Percentiles rank a stretch among this genome's conserved stretches.
These are phyloP conservation scores for Rosa rugosa DNA, from an alignment of 306 rosid genomes.

Conservation along the genomic window DNA sequence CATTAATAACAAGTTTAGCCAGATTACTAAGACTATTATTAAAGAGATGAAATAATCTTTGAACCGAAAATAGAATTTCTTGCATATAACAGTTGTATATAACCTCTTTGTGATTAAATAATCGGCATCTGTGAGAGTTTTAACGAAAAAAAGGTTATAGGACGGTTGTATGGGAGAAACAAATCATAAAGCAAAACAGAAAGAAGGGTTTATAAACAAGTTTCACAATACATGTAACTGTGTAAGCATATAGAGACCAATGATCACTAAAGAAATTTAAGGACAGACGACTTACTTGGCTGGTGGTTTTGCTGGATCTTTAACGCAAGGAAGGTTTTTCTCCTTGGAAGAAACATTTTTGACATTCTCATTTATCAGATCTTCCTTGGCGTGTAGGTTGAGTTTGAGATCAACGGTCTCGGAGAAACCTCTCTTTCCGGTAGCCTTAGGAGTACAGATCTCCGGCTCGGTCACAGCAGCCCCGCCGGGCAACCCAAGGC, in stretches of 20 bases:
- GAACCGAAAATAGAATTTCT: not conserved
- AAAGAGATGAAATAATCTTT: not conserved
- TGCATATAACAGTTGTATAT: not conserved
- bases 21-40: not conserved
- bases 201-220: not conserved
- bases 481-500: slow-evolving; percentile 85
- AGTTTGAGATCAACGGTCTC: slow-evolving; percentile 93
- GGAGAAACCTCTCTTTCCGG: slow-evolving; percentile 87
- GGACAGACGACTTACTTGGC: slow-evolving; percentile 55
- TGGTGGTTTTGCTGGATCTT: slow-evolving; percentile 87
- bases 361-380: slow-evolving; percentile 50
- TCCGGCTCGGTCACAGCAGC: slow-evolving; percentile 39
- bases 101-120: too few relatives aligned
- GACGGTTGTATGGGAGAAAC: not conserved
- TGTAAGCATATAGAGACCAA: not conserved
- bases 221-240: not conserved
- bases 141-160: not conserved
- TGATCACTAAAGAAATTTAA: not conserved
- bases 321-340: slow-evolving; percentile 44
- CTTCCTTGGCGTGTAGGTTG: slow-evolving; percentile 59
- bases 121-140: not conserved
- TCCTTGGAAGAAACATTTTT: slow-evolving; percentile 51
- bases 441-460: slow-evolving; percentile 44
- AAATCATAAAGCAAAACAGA: not conserved
- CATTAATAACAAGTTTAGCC: not conserved